phyloP scores from a whole-genome alignment of 2,329 filamentous ascomycete genomes.

The Pezicula neosporulosa region DNA sequence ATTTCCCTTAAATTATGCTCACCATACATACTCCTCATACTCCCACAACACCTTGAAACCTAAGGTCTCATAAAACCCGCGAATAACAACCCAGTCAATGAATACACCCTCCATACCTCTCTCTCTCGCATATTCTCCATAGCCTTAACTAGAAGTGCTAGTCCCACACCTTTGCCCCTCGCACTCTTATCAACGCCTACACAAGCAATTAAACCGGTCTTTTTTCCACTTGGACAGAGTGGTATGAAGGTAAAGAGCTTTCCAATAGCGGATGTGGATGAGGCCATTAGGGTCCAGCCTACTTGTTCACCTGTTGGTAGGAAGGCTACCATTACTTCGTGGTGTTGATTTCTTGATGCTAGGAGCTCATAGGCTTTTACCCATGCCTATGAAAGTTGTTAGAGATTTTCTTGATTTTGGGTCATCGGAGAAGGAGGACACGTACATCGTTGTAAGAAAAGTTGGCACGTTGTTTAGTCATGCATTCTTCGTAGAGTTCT shows the following conservation, averaged over 20 bases:
- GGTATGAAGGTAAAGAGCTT: conserved; percentile 37
- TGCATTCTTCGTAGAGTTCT: conserved; percentile 34
- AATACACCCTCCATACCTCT: conserved; percentile 38
- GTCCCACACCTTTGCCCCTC: conserved; percentile 35
- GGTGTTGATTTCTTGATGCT: conserved; percentile 30
- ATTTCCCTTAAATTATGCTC: not conserved
- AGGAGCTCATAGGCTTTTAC: conserved; percentile 35
- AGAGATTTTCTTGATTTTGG: not conserved
- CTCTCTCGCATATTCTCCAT: conserved; percentile 38
- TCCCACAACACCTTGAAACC: conserved; percentile 36
- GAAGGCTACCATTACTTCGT: conserved; percentile 38
- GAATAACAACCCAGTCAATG: conserved; percentile 39
- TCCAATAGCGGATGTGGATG: conserved; percentile 27
- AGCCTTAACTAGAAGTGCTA: conserved; percentile 39
- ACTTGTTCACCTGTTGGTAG: conserved; percentile 33
- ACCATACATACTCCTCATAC: conserved; percentile 29
- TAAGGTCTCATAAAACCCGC: conserved; percentile 41
- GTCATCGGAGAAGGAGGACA: not conserved
- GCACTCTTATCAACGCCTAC: conserved; percentile 37
- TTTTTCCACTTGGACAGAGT: conserved; percentile 29
- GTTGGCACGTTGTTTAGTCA: conserved; percentile 34
- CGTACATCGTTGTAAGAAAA: conserved; percentile 33
- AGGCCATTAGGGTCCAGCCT: conserved; percentile 42
- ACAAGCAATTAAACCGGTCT: conserved; percentile 40
- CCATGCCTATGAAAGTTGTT: conserved; percentile 30